Evolutionary conservation across 371 early-diverging fungal species (phyloP).

Genomic region (Smittium culicis): DNA sequence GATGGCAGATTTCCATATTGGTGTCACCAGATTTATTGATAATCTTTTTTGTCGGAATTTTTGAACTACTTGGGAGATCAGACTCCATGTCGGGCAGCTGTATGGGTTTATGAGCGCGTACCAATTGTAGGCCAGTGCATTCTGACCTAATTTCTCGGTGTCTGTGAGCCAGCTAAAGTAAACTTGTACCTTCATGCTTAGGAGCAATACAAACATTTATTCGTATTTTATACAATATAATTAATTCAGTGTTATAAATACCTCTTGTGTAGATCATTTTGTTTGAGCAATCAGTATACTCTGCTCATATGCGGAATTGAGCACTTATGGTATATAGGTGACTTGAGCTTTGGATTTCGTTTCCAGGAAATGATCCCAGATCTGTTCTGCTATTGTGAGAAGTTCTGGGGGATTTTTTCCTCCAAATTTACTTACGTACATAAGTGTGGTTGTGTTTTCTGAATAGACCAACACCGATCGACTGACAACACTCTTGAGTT

Average conservation of each 20-base stretch:
- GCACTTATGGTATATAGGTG: background rate
- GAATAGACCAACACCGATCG: slow-evolving; percentile 2
- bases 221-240: background rate
- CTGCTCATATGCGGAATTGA: background rate
- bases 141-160: background rate
- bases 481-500: background rate
- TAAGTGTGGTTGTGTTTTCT: slow-evolving; percentile 4
- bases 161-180: background rate
- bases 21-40: background rate
- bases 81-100: background rate
- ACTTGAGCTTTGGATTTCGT: background rate
- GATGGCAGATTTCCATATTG: background rate
- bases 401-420: background rate
- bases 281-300: background rate
- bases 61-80: background rate
- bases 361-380: background rate
- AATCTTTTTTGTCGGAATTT: background rate
- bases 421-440: background rate
- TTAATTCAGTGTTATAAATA: background rate
- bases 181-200: background rate
- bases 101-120: background rate
- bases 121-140: background rate
- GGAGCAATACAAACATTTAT: background rate
- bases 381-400: background rate
- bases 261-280: background rate